phyloP scores from a whole-genome alignment of 768 basidiomycete genomes.

The Cyclocybe cylindracea region DNA sequence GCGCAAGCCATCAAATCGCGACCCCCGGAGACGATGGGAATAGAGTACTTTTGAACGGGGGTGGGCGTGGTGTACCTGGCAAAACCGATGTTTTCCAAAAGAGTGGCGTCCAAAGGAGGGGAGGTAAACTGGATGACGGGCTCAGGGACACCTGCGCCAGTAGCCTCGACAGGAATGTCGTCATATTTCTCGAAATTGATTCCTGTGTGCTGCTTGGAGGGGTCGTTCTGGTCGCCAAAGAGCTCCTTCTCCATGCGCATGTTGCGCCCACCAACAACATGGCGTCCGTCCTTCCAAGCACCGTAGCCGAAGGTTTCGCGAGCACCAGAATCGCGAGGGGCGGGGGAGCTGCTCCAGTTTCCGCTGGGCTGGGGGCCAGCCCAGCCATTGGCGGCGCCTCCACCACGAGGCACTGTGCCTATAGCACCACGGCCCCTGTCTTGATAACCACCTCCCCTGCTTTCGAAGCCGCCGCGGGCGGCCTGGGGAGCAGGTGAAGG shows the following conservation, averaged over 20 bases:
- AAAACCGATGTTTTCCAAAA: slow-evolving; percentile 91
- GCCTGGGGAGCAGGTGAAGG: slow-evolving; percentile 55
- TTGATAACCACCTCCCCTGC: slow-evolving; percentile 38
- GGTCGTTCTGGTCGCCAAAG: slow-evolving; percentile 86
- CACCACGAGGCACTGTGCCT: slow-evolving; percentile 41
- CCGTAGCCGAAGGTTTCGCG: slow-evolving; percentile 67
- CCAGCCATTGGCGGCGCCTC: slow-evolving; percentile 41
- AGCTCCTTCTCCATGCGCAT: slow-evolving; percentile 93
- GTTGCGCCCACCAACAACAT: slow-evolving; percentile 83
- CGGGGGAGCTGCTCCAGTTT: slow-evolving; percentile 43
- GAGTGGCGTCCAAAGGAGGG: slow-evolving; percentile 89
- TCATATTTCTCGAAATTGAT: slow-evolving; percentile 99
- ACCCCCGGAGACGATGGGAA: slow-evolving; percentile 92
- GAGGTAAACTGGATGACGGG: slow-evolving; percentile 85
- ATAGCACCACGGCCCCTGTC: slow-evolving; percentile 41
- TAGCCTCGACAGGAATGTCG: slow-evolving; percentile 99
- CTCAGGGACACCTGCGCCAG: slow-evolving; percentile 95
- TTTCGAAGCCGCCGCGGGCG: slow-evolving; percentile 46
- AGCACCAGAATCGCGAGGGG: slow-evolving; percentile 38
- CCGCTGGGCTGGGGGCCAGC: slow-evolving; percentile 34
- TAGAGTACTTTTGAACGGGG: slow-evolving; percentile 99
- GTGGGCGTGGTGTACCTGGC: slow-evolving; percentile 96
- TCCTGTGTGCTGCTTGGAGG: slow-evolving; percentile 89
- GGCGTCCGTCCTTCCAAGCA: slow-evolving; percentile 86
- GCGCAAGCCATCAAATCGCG: slow-evolving; percentile 95